Base-by-base conservation (phyloP, 1,284 basidiomycete genomes). In the Cerioporus squamosus region DNA sequence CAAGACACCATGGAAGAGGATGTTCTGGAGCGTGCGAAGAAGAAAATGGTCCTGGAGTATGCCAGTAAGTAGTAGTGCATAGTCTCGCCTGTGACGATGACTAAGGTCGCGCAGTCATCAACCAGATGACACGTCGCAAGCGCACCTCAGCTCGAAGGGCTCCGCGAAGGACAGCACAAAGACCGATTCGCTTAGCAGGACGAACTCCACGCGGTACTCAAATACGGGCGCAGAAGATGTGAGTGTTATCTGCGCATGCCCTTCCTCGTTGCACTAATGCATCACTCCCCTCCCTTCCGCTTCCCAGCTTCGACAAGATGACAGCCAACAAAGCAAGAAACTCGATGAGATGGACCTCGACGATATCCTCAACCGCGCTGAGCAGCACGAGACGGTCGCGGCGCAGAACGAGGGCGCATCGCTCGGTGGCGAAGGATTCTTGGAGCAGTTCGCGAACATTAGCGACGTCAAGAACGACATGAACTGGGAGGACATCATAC, bases 21-120 rank as follows among this genome's bases (percentile, higher is more conserved):
- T 70, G 93, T 99, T 23, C 84, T 99, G 42, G 97, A 99, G 77
- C 86, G 96, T 44, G 97, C 97, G 18, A 97, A 97, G 84, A 93
- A 96, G 79, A 99, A 99, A 81, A 99, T 99, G 97, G 95, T 99
- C 55, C 81, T 99, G 66, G 97, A 99, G 76, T 98, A 99, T 80
- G 97, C 97, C 51, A 98, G 94, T 96, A 74, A 74, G 94, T 88
- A 54, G 43, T 38, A 12, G 55, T 56, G 47, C 20, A 18, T 18
- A 20, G 56, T 29, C 58, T 48, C 60, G 55, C 64, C 63, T 57
- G 40, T n/a, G 47, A 54, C 61, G 44, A 59, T 62, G 60, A 63
- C 62, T 64, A 33, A 54, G 50, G 29, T 22, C 23, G 14, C 54
- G 38, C 71, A 95, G 94, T 99, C 79, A 98, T 99, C 81, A 97